These are phyloP conservation scores for Kuraishia cidri DNA, from an alignment of 805 yeast genomes.

Conservation along the genomic window DNA sequence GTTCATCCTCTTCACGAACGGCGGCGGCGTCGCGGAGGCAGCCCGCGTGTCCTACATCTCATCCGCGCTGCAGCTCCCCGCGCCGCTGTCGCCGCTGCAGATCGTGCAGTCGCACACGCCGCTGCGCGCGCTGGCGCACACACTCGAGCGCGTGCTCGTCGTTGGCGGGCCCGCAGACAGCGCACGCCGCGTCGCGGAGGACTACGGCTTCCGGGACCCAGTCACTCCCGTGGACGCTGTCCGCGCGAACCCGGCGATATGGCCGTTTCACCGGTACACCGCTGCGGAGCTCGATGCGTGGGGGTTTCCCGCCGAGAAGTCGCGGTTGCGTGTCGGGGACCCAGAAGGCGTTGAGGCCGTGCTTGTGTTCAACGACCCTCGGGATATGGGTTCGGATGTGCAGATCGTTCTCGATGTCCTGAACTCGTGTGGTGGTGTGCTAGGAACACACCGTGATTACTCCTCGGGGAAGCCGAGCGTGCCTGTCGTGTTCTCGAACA, in stretches of 20 bases:
- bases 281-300: slow-evolving; percentile 33
- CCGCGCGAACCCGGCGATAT: slow-evolving; percentile 41
- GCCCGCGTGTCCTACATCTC: slow-evolving; percentile 49
- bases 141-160: slow-evolving; percentile 55
- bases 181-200: slow-evolving; percentile 63
- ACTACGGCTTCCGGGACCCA: slow-evolving; percentile 73
- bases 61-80: slow-evolving; percentile 25
- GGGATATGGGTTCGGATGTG: slow-evolving; percentile 80
- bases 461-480: slow-evolving; percentile 35
- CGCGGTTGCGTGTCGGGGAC: slow-evolving; percentile 14
- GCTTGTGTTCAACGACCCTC: slow-evolving; percentile 79
- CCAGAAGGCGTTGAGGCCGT: slow-evolving; percentile 58
- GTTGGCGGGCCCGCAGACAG: slow-evolving; percentile 75
- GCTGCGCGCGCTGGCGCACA: slow-evolving; percentile 44
- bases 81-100: slow-evolving; percentile 50
- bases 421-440: slow-evolving; percentile 48
- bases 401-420: slow-evolving; percentile 71
- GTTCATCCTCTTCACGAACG: slow-evolving; percentile 79
- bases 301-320: slow-evolving; percentile 21
- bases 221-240: slow-evolving; percentile 68
- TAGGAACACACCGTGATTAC: slow-evolving; percentile 48
- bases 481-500: slow-evolving; percentile 74
- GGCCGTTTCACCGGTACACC: slow-evolving; percentile 61
- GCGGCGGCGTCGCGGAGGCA: slow-evolving; percentile 73
- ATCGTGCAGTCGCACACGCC: slow-evolving; percentile 88